Conservation (phyloP, 768 basidiomycete genomes). For the Tulasnella sp. region DNA sequence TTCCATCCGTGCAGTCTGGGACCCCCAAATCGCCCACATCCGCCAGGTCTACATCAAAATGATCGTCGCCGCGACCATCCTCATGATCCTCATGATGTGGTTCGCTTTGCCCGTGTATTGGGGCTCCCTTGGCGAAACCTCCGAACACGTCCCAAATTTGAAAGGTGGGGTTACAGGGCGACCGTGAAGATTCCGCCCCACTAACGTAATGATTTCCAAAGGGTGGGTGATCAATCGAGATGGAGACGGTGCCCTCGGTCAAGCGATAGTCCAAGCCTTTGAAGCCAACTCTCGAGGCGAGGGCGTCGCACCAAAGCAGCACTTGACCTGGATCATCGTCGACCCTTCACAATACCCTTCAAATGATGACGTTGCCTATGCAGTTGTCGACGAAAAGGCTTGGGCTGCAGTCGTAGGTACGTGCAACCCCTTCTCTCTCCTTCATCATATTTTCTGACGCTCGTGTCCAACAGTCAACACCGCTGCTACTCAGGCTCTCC, state of each 20-base stretch:
- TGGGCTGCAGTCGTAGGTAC: slow-evolving; percentile 47
- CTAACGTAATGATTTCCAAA: neutral
- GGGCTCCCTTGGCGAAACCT: slow-evolving; percentile 17
- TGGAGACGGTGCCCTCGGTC: slow-evolving; percentile 26
- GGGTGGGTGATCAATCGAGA: slow-evolving; percentile 23
- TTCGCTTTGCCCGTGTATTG: slow-evolving; percentile 13
- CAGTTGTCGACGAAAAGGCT: slow-evolving; percentile 42
- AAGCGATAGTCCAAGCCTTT: slow-evolving; percentile 37
- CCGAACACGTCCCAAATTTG: slow-evolving; percentile 10
- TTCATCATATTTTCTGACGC: neutral
- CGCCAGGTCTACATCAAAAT: slow-evolving; percentile 25
- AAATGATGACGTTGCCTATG: slow-evolving; percentile 35
- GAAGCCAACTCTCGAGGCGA: slow-evolving; percentile 33
- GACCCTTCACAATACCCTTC: neutral
- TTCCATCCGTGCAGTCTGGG: slow-evolving; percentile 5
- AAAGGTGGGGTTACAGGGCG: neutral
- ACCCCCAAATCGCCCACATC: slow-evolving; percentile 17
- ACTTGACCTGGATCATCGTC: slow-evolving; percentile 13
- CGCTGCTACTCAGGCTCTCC: slow-evolving; percentile 25
- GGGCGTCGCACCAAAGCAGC: slow-evolving; percentile 20
- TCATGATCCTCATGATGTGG: slow-evolving; percentile 24
- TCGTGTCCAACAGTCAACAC: slow-evolving; percentile 22
- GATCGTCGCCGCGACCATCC: neutral
- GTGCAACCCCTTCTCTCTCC: slow-evolving; percentile 14
- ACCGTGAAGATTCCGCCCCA: neutral